phyloP scores from a whole-genome alignment of 768 basidiomycete species.

The Piloderma croceum region DNA sequence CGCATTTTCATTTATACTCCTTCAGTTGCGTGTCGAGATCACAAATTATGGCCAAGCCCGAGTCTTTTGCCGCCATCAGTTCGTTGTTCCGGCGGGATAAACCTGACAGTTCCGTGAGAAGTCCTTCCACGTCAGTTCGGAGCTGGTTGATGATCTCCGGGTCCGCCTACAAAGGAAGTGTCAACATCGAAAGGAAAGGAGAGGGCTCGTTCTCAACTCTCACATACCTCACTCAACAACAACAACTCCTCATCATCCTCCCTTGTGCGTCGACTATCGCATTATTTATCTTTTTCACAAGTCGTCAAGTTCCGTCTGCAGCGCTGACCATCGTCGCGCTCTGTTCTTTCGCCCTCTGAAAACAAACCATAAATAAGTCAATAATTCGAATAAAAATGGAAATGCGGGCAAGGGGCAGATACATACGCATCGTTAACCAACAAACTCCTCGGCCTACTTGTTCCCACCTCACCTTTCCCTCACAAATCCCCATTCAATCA shows the following conservation, averaged over 20 bases:
- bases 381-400: background rate
- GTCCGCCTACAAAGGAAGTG: conserved; percentile 42
- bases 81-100: conserved; percentile 87
- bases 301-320: conserved; percentile 81
- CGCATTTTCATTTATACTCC: conserved; percentile 93
- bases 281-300: conserved; percentile 54
- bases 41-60: conserved; percentile 67
- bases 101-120: conserved; percentile 74
- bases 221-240: conserved; percentile 61
- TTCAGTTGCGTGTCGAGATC: conserved; percentile 78
- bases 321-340: conserved; percentile 50
- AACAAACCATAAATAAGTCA: background rate
- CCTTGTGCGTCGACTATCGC: conserved; percentile 50
- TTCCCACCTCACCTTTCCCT: conserved; percentile 52
- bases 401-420: no score
- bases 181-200: background rate
- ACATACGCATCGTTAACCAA: conserved; percentile 56
- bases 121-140: conserved; percentile 72
- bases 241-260: conserved; percentile 70
- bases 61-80: conserved; percentile 80
- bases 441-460: conserved; percentile 45
- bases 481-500: conserved; percentile 67
- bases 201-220: conserved; percentile 57
- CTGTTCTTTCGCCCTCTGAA: conserved; percentile 72
- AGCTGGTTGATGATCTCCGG: conserved; percentile 72